Evolutionary conservation across 2,329 filamentous ascomycete genomes (phyloP), one percentile per base, ranked within the genome.

Genomic region (Penicillium sp.): DNA sequence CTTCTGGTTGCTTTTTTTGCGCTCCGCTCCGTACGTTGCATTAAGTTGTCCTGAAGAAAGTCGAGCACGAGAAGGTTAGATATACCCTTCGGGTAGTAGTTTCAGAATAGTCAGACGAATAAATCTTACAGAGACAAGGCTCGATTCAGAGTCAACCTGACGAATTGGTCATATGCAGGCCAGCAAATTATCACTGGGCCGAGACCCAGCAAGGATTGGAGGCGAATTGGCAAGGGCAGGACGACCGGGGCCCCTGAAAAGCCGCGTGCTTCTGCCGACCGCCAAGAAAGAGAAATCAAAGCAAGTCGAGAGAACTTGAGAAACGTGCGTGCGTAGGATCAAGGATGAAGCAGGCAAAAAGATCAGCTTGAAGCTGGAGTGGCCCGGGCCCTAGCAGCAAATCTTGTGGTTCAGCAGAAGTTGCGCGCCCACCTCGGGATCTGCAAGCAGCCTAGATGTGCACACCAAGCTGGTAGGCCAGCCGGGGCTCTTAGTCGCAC

Each of bases 381-480:
- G 46, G 51, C 38, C 21, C 55, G 50, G 30, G 45, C 60, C 60
- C 54, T 54, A 17, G 59, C n/a, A 53, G 41, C 17, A 46, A 50
- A 38, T 52, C 47, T 26, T 31, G 45, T 50, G 55, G 38, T 48
- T 61, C 60, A 62, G 50, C 54, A 58, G 35, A 46, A 53, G 47
- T 38, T 54, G 54, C 49, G 49, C 61, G 35, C 57, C 60, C 56
- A 48, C 53, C 45, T 52, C 60, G 55, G 52, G 64, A 66, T 65
- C 64, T 65, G 60, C 64, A 63, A 59, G 53, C 62, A 54, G 58
- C 62, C 56, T 56, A 46, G 57, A 58, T 30, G 46, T 45, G 58
- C 54, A 54, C 50, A 58, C 56, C 45, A 46, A 41, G 35, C 55
- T 62, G 55, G 60, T 48, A 54, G 60, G 60, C 50, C 50, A 52